Evolutionary conservation across 2,329 filamentous ascomycete genomes (phyloP).

Genomic region (Aspergillus jensenii): DNA sequence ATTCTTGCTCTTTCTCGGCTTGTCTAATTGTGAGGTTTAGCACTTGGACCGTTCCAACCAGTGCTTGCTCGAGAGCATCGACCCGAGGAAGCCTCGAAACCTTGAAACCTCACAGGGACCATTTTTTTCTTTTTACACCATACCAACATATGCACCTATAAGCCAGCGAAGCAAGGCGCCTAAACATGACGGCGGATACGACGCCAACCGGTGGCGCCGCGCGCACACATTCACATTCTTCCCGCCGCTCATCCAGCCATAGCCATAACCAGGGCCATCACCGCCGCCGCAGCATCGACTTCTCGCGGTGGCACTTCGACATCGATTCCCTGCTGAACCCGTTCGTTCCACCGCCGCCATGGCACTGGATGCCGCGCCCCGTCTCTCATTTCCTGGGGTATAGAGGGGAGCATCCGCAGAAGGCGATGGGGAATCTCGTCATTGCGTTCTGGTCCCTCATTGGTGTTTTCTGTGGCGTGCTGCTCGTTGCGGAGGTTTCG

Average conservation of each 20-base stretch:
- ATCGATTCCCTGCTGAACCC: constrained; percentile 76
- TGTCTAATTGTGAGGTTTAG: not conserved
- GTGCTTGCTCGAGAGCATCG: not conserved
- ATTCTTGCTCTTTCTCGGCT: not conserved
- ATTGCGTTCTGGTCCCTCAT: constrained; percentile 64
- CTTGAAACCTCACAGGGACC: too few relatives aligned
- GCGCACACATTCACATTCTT: constrained; percentile 3
- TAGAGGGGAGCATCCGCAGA: constrained; percentile 40
- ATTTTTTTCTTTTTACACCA: too few relatives aligned
- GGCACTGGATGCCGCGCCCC: constrained; percentile 63
- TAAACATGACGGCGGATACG: not conserved
- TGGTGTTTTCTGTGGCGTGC: constrained; percentile 62
- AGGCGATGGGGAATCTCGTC: constrained; percentile 57
- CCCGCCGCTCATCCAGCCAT: not conserved
- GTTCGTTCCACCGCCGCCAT: constrained; percentile 64
- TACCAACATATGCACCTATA: not conserved
- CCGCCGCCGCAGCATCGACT: constrained; percentile 16
- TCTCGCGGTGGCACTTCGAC: constrained; percentile 59
- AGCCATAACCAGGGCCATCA: not conserved
- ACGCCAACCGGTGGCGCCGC: not conserved
- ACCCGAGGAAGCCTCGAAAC: not conserved
- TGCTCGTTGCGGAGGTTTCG: constrained; percentile 59
- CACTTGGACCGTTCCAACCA: not conserved
- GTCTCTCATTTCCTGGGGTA: constrained; percentile 70
- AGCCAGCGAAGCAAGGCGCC: not conserved